A percentile compares a stretch with the other conserved stretches of the same genome.
Evolutionary conservation across 1,139 yeast genomes (phyloP).

Genomic region (Eremothecium sinecaudum): DNA sequence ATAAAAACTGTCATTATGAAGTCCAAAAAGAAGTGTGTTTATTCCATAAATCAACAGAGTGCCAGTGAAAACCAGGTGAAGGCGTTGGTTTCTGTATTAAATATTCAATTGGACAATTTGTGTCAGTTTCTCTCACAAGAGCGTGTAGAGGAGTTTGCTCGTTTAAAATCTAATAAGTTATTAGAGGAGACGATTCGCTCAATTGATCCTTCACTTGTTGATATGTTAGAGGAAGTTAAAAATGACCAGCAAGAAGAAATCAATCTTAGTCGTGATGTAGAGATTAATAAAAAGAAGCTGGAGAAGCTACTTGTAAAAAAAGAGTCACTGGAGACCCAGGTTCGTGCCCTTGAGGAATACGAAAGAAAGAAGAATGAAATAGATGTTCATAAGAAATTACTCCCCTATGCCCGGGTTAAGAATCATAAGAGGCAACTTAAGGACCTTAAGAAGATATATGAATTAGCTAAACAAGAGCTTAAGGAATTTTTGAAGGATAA

Average conservation of each 20-base stretch:
- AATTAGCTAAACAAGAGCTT: constrained; percentile 25
- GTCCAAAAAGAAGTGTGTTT: constrained; percentile 43
- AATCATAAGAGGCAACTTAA: constrained; percentile 42
- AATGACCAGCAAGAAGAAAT: constrained; percentile 46
- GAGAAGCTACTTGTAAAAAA: constrained; percentile 30
- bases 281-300: constrained; percentile 22
- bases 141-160: constrained; percentile 87
- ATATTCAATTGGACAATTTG: constrained; percentile 80
- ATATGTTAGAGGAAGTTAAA: constrained; percentile 42
- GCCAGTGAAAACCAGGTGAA: constrained; percentile 41
- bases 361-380: constrained; percentile 36
- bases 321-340: constrained; percentile 34
- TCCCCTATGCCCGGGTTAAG: constrained; percentile 55
- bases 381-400: constrained; percentile 40
- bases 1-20: constrained; percentile 41
- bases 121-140: constrained; percentile 96
- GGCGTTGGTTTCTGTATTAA: constrained; percentile 40
- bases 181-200: constrained; percentile 76
- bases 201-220: constrained; percentile 47
- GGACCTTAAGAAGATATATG: constrained; percentile 37
- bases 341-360: constrained; percentile 31
- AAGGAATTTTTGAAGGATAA: constrained; percentile 17
- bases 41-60: constrained; percentile 46
- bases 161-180: constrained; percentile 64
- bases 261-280: constrained; percentile 26